Evolutionary conservation across 225 moss, liverwort and hornwort genomes (phyloP), one percentile per base, ranked within the genome.

Genomic region (Sphagnum contortum): DNA sequence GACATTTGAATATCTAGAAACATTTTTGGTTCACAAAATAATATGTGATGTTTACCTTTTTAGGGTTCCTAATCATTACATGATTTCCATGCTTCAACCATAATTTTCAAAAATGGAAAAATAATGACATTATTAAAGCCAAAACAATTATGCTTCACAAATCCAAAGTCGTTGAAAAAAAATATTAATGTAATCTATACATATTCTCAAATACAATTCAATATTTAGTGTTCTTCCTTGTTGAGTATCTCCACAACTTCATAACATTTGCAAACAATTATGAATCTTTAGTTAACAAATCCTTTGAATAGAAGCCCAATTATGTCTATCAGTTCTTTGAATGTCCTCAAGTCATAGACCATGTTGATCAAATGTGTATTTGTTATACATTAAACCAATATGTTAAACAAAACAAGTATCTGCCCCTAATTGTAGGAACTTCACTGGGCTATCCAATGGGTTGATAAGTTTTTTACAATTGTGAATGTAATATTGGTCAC

Each of bases 401-500:
- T 63, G 55, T 44, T 63, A 47, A 2, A 49, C 4, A 3, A 9
- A 57, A 49, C 9, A 63, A 1, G 64, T 10, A 2, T 70, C 63
- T 2, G 4, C 0, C 1, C 63, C 48, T 8, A 70, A 51, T 0
- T 70, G 55, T 4, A 68, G 6, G n/a, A 44, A 5, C 4, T 5
- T 5, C 3, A 62, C 11, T 3, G 9, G 12, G 2, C 0, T 14
- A 5, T 70, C 55, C 5, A 63, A 11, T 29, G 0, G 62, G 63
- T 13, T 47, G 47, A 3, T 47, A 47, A 12, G 49, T 0, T 57
- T 44, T 57, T 57, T 67, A 44, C 9, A 3, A 5, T 62, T 48
- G 48, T 62, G 62, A 48, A 48, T 48, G 46, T 49, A 65, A n/a
- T 67, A 47, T n/a, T 67, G 9, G 46, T 67, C 57, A 48, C 57